Evolutionary conservation across 495 filamentous ascomycete species (phyloP).

Genomic region (Penicillium turbatum): DNA sequence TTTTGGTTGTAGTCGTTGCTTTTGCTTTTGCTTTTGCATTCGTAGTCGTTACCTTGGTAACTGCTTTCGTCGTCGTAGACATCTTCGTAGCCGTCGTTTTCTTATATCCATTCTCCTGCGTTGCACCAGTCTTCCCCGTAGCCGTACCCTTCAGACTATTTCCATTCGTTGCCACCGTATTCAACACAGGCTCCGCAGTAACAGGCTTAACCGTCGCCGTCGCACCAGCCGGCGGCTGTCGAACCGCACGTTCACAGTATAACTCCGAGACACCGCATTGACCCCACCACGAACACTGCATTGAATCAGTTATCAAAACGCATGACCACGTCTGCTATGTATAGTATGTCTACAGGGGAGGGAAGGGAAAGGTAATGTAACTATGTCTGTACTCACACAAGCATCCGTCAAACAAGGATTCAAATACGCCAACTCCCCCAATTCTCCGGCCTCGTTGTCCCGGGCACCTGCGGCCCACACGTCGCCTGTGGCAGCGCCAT

Average conservation of each 20-base stretch:
- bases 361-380: too few species aligned
- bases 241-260: background rate
- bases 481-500: slow-evolving; percentile 13
- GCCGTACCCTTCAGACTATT: background rate
- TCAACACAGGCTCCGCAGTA: background rate
- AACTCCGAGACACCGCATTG: background rate
- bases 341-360: too few species aligned
- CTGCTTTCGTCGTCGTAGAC: too few species aligned
- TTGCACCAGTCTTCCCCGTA: too few species aligned
- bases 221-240: background rate
- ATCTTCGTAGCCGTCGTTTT: too few species aligned
- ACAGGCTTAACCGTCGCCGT: background rate
- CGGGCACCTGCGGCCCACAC: slow-evolving; percentile 22
- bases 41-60: background rate
- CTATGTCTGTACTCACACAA: slow-evolving; percentile 16
- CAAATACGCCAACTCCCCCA: slow-evolving; percentile 10
- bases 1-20: background rate
- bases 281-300: slow-evolving; percentile 1
- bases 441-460: slow-evolving; percentile 10
- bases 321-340: too few species aligned
- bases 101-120: too few species aligned
- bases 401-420: slow-evolving; percentile 10
- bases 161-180: too few species aligned
- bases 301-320: too few species aligned
- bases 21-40: background rate